Conservation (phyloP, 1,284 basidiomycete species). For the Cryptococcus deneoformans region DNA sequence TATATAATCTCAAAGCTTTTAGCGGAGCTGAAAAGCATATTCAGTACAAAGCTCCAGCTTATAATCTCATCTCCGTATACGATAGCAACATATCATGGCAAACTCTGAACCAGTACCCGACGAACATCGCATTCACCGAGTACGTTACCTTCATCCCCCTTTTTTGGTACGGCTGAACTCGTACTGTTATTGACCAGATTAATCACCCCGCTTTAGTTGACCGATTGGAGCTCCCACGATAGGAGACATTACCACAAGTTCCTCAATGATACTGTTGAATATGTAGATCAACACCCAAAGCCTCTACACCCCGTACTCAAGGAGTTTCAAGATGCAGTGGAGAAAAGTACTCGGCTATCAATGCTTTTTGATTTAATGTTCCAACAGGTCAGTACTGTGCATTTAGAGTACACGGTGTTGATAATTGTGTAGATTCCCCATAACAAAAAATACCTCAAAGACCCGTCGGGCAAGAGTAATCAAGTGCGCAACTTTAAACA, state of each 20-base stretch:
- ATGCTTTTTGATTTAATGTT: conserved; percentile 53
- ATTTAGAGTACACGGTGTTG: background rate
- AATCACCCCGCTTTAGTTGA: conserved; percentile 18
- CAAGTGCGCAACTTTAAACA: conserved; percentile 53
- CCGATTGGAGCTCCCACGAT: conserved; percentile 44
- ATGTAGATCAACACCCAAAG: conserved; percentile 40
- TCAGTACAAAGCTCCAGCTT: no score
- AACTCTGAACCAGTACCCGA: background rate
- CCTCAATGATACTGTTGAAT: conserved; percentile 32
- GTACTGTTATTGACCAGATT: background rate
- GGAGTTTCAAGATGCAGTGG: conserved; percentile 52
- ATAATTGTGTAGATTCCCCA: conserved; percentile 25
- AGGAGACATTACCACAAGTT: conserved; percentile 44
- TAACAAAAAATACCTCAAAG: conserved; percentile 36
- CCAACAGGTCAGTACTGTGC: conserved; percentile 29
- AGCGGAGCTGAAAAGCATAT: no score
- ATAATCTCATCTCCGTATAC: no score
- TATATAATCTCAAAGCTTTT: no score
- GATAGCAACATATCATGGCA: no score
- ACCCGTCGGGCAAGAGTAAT: conserved; percentile 26
- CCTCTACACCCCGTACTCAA: conserved; percentile 45
- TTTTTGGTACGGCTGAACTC: background rate
- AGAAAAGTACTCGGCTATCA: conserved; percentile 48
- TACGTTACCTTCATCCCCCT: background rate
- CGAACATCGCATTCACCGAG: background rate